phyloP scores from a whole-genome alignment of 176 grass and related monocot species.

The Carex myosuroides region DNA sequence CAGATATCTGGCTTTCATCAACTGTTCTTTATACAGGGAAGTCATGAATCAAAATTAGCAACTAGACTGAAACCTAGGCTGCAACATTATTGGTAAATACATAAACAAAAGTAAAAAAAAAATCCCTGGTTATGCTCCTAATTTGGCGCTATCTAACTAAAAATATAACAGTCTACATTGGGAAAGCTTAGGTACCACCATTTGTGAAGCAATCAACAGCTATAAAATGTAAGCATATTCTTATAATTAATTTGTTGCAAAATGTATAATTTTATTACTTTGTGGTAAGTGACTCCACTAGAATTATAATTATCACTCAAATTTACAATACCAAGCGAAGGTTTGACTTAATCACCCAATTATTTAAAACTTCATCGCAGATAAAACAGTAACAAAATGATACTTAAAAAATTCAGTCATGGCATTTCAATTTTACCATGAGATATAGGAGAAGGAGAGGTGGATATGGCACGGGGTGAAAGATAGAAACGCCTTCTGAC shows the following conservation, averaged over 20 bases:
- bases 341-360: not conserved
- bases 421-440: slow-evolving; percentile 34
- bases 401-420: not conserved
- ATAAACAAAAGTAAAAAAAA: not conserved
- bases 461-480: slow-evolving; percentile 61
- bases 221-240: not conserved
- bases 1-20: slow-evolving; percentile 9
- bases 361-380: not conserved
- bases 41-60: not conserved
- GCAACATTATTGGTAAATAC: not conserved
- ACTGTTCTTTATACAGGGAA: not conserved
- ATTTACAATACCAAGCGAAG: not conserved
- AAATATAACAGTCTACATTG: not conserved
- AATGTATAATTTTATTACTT: not conserved
- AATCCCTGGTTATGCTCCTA: not conserved
- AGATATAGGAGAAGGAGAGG: slow-evolving; percentile 54
- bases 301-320: not conserved
- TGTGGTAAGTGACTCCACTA: not conserved
- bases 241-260: not conserved
- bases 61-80: not conserved
- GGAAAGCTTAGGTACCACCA: not conserved
- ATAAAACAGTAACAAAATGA: not conserved
- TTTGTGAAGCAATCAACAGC: not conserved
- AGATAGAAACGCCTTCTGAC: slow-evolving; percentile 23
- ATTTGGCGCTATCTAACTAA: not conserved